phyloP scores from a whole-genome alignment of 345 rosid genomes.

The Rhizophora mangle region DNA sequence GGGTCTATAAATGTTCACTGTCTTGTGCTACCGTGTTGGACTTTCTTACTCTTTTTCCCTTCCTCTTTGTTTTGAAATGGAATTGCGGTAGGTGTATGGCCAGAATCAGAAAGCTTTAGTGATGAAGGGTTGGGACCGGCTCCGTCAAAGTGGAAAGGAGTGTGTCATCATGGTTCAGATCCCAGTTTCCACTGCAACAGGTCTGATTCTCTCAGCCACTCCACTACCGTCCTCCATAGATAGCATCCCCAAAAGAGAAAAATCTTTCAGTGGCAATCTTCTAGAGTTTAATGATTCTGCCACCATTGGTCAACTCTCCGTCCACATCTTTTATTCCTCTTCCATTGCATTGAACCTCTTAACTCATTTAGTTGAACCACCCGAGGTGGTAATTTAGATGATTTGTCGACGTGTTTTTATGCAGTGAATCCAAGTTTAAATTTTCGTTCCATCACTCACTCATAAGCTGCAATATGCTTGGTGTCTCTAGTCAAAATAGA shows the following conservation, averaged over 20 bases:
- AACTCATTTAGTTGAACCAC: too few relatives aligned
- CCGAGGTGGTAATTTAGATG: too few relatives aligned
- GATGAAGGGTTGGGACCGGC: constrained; percentile 30
- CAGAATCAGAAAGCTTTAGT: constrained; percentile 34
- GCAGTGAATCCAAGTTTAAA: too few relatives aligned
- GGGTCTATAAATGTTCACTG: too few relatives aligned
- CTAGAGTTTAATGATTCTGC: background rate
- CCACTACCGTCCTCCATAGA: background rate
- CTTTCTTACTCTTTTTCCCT: background rate
- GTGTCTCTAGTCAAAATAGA: too few relatives aligned
- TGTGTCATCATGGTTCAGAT: constrained; percentile 17
- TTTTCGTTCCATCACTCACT: too few relatives aligned
- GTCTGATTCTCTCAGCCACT: constrained; percentile 2
- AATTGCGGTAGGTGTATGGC: constrained; percentile 25
- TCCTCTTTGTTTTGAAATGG: background rate
- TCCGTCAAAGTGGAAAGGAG: constrained; percentile 33
- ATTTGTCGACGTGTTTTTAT: too few relatives aligned
- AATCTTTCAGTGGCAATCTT: background rate
- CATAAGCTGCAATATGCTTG: too few relatives aligned
- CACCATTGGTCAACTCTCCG: too few relatives aligned
- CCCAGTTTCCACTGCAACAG: constrained; percentile 26
- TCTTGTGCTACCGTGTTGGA: background rate
- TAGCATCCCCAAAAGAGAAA: background rate
- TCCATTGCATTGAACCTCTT: too few relatives aligned
- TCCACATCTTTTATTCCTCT: too few relatives aligned